Conservation (phyloP, 1,284 basidiomycete genomes). For the Kalmanozyma brasiliensis region DNA sequence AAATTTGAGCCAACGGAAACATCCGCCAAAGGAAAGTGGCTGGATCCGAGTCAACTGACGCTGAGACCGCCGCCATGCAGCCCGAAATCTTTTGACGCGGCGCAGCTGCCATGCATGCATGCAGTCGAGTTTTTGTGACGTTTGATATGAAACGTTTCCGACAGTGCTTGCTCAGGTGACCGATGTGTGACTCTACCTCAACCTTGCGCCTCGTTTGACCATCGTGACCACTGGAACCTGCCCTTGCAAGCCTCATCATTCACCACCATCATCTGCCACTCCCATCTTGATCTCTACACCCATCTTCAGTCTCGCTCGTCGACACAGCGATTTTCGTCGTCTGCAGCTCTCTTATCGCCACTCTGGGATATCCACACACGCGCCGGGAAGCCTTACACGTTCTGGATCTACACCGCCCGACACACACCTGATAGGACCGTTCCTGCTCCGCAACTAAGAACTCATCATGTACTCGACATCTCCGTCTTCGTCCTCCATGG, state of each 20-base stretch:
- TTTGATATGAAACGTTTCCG: neutral
- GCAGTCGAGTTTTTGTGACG: neutral
- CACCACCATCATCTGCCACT: neutral
- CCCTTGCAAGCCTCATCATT: neutral
- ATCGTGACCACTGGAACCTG: neutral
- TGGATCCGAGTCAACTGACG: neutral
- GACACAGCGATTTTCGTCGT: too few relatives aligned
- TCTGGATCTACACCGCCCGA: too few relatives aligned
- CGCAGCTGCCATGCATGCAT: neutral
- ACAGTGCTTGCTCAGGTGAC: slow-evolving; percentile 2
- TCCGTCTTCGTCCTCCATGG: slow-evolving; percentile 33
- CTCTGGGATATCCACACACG: too few relatives aligned
- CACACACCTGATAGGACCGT: neutral
- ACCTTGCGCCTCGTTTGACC: neutral
- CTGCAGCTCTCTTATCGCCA: too few relatives aligned
- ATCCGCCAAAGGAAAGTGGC: neutral
- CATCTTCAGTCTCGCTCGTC: too few relatives aligned
- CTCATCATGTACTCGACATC: slow-evolving; percentile 49
- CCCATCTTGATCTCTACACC: too few relatives aligned
- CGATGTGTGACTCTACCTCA: neutral
- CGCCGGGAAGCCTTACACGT: too few relatives aligned
- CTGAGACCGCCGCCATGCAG: neutral
- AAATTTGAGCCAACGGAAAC: neutral
- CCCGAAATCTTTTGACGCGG: too few relatives aligned
- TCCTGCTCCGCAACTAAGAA: neutral